phyloP scores from a whole-genome alignment of 495 filamentous ascomycete species.

The Beverwykella pulmonaria region DNA sequence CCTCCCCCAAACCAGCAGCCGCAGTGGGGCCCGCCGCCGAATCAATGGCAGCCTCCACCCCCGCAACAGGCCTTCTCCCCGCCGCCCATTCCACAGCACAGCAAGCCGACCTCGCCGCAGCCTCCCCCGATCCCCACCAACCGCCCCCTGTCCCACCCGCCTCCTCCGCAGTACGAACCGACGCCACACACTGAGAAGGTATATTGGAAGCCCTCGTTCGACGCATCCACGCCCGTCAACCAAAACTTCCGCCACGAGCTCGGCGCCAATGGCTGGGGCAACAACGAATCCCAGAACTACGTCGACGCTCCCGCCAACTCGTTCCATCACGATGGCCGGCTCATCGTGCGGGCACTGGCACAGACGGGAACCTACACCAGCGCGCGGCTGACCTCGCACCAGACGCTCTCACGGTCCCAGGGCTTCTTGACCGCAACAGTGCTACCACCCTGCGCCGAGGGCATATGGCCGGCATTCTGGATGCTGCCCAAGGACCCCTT shows the following conservation, averaged over 20 bases:
- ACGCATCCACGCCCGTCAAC: constrained; percentile 42
- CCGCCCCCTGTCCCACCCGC: constrained; percentile 10
- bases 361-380: constrained; percentile 46
- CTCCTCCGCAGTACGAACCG: neutral
- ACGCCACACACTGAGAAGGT: constrained; percentile 7
- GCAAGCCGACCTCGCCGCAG: constrained; percentile 23
- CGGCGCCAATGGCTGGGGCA: constrained; percentile 54
- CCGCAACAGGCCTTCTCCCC: constrained; percentile 8
- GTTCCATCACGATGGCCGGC: constrained; percentile 49
- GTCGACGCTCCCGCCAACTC: constrained; percentile 42
- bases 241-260: constrained; percentile 48
- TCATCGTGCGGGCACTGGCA: constrained; percentile 49
- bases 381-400: constrained; percentile 47
- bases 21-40: constrained; percentile 11
- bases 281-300: constrained; percentile 53
- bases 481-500: constrained; percentile 51
- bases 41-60: constrained; percentile 12
- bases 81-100: constrained; percentile 30
- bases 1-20: neutral
- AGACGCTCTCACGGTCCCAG: constrained; percentile 46
- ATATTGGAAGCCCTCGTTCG: constrained; percentile 49
- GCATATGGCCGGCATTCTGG: constrained; percentile 55
- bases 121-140: constrained; percentile 24
- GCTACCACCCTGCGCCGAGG: constrained; percentile 47
- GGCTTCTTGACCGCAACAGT: constrained; percentile 47